Base-by-base conservation (phyloP, 1,284 basidiomycete genomes). In the Violaceomyces palustris region DNA sequence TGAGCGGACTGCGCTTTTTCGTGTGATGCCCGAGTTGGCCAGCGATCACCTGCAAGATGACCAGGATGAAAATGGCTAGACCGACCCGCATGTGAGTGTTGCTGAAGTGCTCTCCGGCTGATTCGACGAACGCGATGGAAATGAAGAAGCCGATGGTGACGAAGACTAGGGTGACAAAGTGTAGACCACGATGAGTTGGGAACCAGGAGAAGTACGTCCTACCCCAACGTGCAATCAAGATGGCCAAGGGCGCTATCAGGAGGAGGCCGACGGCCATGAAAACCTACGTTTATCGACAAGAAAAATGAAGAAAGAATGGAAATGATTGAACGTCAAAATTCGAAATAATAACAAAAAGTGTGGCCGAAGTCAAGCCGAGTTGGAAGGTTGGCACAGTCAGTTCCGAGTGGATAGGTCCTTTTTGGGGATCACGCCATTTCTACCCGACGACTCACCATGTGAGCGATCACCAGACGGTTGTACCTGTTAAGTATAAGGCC, bases 151-250 rank as follows among this genome's bases (percentile, higher is more conserved):
- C 80, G 78, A 56, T 76, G 77, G 78, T 60, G 67, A 45, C 82
- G 79, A 12, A 75, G 76, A 80, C 78, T 74, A 41, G 79, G 18
- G 25, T 61, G 70, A 45, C 39, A 6, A 79, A 76, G 64, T 82
- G 80, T 23, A 78, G 46, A 40, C 77, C 71, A 75, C 77, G 79
- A 55, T 83, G 81, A 17, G 72, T 75, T 14, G 73, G 76, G 72
- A 82, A 83, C 83, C 83, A 85, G n/a, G n/a, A n/a, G 9, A 77
- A 77, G 53, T 80, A 77, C 0, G 80, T 82, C 40, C 83, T 75
- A 18, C 80, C 73, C 53, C 79, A 81, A 26, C 83, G 77, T 1
- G 80, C 82, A 19, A 84, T 55, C 24, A 86, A 73, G 2, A 79
- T 79, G 5, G 82, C 83, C 17, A 75, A 65, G 3, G 84, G 83